Conservation (phyloP, 2,329 filamentous ascomycete genomes). For the Dothideomycetes sp. region DNA sequence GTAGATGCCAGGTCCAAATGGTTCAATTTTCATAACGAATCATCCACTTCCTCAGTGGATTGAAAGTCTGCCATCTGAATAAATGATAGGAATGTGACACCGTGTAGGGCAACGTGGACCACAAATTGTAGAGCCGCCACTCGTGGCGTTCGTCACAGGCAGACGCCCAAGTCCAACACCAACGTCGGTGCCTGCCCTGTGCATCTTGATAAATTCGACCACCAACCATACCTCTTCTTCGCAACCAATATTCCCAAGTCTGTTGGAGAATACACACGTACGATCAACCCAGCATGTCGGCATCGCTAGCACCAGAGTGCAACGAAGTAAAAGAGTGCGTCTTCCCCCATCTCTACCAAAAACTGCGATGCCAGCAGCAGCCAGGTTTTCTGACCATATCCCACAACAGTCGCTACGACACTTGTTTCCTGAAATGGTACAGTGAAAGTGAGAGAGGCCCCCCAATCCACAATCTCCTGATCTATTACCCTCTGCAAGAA, state of each 20-base stretch:
- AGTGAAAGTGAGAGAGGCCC: conserved; percentile 67
- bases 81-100: too few species aligned
- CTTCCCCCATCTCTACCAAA: not conserved
- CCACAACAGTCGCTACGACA: conserved; percentile 72
- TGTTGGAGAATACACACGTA: too few species aligned
- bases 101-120: too few species aligned
- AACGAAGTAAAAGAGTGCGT: conserved; percentile 90
- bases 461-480: not conserved
- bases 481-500: not conserved
- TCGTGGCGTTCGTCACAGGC: not conserved
- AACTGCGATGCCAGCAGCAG: too few species aligned
- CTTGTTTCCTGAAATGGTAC: conserved; percentile 98
- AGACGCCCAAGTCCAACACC: not conserved
- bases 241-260: not conserved
- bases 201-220: not conserved
- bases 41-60: too few species aligned
- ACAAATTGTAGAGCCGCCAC: not conserved
- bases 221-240: not conserved
- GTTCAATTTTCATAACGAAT: too few species aligned
- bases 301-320: conserved; percentile 87
- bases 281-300: conserved; percentile 76
- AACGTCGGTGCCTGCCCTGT: not conserved
- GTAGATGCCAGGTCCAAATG: too few species aligned
- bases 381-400: not conserved
- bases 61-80: too few species aligned